Evolutionary conservation across 2,329 filamentous ascomycete genomes (phyloP), one percentile per base, ranked within the genome.

Genomic region (Aspergillus spinulosporus): DNA sequence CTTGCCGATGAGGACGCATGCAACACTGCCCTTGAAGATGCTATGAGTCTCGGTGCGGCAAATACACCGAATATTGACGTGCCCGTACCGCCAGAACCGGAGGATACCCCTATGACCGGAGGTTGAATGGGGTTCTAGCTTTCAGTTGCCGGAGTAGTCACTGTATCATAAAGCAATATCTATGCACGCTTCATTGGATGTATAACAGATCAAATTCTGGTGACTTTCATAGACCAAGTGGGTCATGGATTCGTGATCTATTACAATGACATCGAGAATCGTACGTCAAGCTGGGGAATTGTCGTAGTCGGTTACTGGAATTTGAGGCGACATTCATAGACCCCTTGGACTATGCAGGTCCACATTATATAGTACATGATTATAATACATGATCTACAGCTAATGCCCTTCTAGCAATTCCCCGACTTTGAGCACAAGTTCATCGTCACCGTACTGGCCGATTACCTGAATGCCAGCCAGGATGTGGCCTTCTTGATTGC

Each of bases 381-480:
- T 21, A 52, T 14, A 26, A 5, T 34, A 42, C 43, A 42, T 40
- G 21, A 5, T 21, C 46, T 44, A 40, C 34, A 46, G n/a, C 28
- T 32, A 21, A 31, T 37, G 4, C 47, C 64, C 62, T 51, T 76
- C 72, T 4, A 77, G 54, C 52, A 73, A 53, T 54, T 70, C 67
- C 11, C 71, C 74, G 26, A 75, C 70, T 49, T 68, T 68, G 46
- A 78, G 58, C 4, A 78, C 74, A 37, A 76, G 62, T 29, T 72
- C 65, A 59, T 80, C 78, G 51, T 78, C 74, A 1, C 77, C 77
- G 60, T 75, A 80, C 59, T 80, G 78, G 8, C 77, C 78, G 36
- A 80, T 73, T 2, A 79, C 62, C 54, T 80, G 78, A 26, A 80
- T 75, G 1, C 77, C 77, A 14, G 73, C 64, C 9, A 72, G 50